Evolutionary conservation across 2,329 filamentous ascomycete genomes (phyloP).

Genomic region (Aspergillus thermomutatus): DNA sequence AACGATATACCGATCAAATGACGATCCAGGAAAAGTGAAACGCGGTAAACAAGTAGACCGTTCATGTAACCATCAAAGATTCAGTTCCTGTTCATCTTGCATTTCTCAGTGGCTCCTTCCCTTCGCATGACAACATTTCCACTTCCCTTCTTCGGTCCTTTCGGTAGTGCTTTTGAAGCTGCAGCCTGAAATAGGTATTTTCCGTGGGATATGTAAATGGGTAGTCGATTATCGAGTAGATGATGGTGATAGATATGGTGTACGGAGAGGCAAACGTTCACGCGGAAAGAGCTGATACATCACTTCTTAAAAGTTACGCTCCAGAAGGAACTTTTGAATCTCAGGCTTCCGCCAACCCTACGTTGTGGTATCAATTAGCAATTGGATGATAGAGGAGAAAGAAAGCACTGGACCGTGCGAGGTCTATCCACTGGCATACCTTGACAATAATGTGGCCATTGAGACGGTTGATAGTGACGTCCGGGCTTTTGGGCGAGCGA

Average conservation of each 20-base stretch:
- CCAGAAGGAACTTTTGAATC: constrained; percentile 47
- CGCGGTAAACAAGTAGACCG: neutral
- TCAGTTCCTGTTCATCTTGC: neutral
- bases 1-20: constrained; percentile 1
- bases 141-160: neutral
- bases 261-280: constrained; percentile 4
- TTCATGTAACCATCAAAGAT: neutral
- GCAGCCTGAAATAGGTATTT: neutral
- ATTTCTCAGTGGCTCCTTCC: neutral
- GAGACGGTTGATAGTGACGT: constrained; percentile 53
- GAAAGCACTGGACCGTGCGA: neutral
- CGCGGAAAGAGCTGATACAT: constrained; percentile 4
- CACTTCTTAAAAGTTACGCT: constrained; percentile 41
- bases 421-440: constrained; percentile 44
- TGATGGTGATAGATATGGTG: constrained; percentile 7
- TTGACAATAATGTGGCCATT: constrained; percentile 74
- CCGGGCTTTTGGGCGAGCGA: constrained; percentile 28
- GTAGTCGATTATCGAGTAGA: constrained; percentile 1
- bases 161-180: neutral
- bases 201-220: neutral
- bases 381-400: neutral
- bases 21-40: constrained; percentile 2
- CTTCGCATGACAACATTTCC: neutral
- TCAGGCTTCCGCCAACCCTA: constrained; percentile 51
- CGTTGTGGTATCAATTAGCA: neutral